Evolutionary conservation across 1,139 yeast genomes (phyloP).

Genomic region (Sugiyamaella sp.): DNA sequence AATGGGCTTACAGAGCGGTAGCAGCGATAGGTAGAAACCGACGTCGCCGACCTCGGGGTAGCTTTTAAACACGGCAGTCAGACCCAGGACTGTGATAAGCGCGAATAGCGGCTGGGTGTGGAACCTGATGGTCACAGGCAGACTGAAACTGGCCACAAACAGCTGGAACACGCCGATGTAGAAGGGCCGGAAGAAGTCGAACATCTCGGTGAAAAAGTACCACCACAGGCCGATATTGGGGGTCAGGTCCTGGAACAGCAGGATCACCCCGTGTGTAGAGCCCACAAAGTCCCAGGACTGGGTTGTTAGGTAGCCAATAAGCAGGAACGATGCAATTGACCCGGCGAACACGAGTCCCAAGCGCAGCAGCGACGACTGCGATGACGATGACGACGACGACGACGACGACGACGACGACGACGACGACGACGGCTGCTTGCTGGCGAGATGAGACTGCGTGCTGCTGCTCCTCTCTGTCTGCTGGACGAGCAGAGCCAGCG

Average conservation of each 20-base stretch:
- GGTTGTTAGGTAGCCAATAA: conserved; percentile 47
- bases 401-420: too few relatives aligned
- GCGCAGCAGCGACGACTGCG: neutral
- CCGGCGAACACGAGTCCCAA: conserved; percentile 30
- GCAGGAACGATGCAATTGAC: conserved; percentile 43
- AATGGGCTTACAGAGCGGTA: conserved; percentile 58
- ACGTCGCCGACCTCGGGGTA: conserved; percentile 89
- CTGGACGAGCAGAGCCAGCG: conserved; percentile 26
- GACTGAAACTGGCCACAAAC: conserved; percentile 64
- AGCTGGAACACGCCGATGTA: conserved; percentile 83
- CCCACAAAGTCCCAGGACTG: conserved; percentile 57
- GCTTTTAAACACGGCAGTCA: conserved; percentile 75
- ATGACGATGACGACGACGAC: too few relatives aligned
- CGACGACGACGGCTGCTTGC: too few relatives aligned
- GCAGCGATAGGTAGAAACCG: conserved; percentile 64
- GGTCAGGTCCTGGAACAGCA: conserved; percentile 66
- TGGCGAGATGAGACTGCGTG: neutral
- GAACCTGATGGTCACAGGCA: conserved; percentile 77
- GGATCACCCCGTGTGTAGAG: conserved; percentile 63
- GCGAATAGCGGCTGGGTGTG: conserved; percentile 60
- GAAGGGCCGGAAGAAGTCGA: conserved; percentile 83
- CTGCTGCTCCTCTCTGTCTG: neutral
- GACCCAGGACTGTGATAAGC: conserved; percentile 60
- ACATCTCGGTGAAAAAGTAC: conserved; percentile 96
- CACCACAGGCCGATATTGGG: conserved; percentile 97